These are phyloP conservation scores for Epichloe bromicola DNA, from an alignment of 2,329 filamentous ascomycete genomes.

Conservation along the genomic window DNA sequence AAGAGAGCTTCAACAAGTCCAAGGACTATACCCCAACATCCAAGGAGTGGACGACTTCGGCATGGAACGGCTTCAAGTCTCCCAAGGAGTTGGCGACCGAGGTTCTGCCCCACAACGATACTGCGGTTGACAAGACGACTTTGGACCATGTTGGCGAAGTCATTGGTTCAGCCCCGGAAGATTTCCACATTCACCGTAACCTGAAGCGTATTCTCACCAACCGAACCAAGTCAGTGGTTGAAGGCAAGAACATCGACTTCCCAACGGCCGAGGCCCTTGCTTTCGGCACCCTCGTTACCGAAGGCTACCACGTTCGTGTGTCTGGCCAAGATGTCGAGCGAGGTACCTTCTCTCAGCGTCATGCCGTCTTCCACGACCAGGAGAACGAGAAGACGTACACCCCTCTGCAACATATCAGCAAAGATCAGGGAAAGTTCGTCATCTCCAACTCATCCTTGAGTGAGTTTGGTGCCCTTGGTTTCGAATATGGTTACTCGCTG, in stretches of 20 bases:
- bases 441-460: conserved; percentile 89
- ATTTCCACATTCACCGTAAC: conserved; percentile 85
- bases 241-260: conserved; percentile 95
- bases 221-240: conserved; percentile 81
- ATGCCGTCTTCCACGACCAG: conserved; percentile 95
- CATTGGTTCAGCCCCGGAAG: conserved; percentile 68
- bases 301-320: conserved; percentile 94
- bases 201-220: conserved; percentile 87
- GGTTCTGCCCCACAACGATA: conserved; percentile 82
- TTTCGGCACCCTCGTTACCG: conserved; percentile 78
- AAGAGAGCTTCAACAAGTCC: conserved; percentile 92
- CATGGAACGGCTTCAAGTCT: conserved; percentile 99
- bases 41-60: conserved; percentile 96
- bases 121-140: conserved; percentile 59
- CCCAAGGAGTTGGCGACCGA: conserved; percentile 95
- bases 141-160: conserved; percentile 72
- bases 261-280: conserved; percentile 91
- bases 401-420: conserved; percentile 74
- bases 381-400: conserved; percentile 88
- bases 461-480: conserved; percentile 65
- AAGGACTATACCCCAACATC: conserved; percentile 95
- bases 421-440: conserved; percentile 89
- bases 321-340: conserved; percentile 98
- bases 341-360: conserved; percentile 97
- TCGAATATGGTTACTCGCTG: conserved; percentile 97